A percentile compares a stretch with the other conserved stretches of the same genome.
Conservation (phyloP, 2,329 filamentous ascomycete species). For the Cryphonectria naterciae region DNA sequence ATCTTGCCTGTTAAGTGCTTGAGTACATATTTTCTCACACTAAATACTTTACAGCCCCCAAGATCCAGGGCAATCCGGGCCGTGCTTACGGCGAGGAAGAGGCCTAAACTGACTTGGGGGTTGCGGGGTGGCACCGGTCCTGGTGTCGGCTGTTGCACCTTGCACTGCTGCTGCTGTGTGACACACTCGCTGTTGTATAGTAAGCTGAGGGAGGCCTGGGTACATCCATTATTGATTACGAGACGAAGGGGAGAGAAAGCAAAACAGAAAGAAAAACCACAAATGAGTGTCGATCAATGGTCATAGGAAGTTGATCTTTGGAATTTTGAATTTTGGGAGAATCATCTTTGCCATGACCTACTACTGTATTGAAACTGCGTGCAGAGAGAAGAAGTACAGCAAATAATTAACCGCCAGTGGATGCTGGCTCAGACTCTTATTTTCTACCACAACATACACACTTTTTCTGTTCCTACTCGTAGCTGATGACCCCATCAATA, state of each 20-base stretch:
- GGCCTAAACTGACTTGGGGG: neutral
- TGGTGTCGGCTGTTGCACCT: neutral
- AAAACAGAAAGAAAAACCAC: neutral
- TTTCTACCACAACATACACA: neutral
- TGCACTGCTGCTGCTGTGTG: neutral
- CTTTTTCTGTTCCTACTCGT: conserved; percentile 31
- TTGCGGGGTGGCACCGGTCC: neutral
- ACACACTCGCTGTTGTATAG: neutral
- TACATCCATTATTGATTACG: neutral
- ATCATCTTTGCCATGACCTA: neutral
- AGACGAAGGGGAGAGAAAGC: neutral
- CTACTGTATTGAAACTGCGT: neutral
- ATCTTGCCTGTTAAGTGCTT: neutral
- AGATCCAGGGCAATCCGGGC: neutral
- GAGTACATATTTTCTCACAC: neutral
- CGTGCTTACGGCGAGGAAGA: neutral
- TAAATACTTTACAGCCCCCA: neutral
- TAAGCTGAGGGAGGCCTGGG: neutral
- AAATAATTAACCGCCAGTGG: no score
- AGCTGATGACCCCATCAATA: conserved; percentile 43
- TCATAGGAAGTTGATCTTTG: neutral
- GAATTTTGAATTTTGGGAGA: no score
- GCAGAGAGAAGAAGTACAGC: no score
- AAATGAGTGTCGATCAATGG: neutral
- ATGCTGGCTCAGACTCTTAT: no score